Evolutionary conservation across 2,329 filamentous ascomycete genomes (phyloP).

Genomic region (Stachybotrys chartarum): DNA sequence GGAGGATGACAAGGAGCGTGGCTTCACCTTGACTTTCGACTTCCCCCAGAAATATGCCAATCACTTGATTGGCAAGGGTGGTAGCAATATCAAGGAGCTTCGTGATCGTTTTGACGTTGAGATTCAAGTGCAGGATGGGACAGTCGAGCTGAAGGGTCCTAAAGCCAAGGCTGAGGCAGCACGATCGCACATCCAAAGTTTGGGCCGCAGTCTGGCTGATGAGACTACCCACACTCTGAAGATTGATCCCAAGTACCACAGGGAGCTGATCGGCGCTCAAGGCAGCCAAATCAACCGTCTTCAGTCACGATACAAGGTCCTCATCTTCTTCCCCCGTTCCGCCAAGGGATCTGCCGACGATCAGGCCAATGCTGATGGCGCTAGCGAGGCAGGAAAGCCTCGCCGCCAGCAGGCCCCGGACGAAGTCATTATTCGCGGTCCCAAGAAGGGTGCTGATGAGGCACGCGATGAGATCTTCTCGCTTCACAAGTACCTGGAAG

Average conservation of each 20-base stretch:
- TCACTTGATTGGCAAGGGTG: conserved; percentile 65
- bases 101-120: conserved; percentile 62
- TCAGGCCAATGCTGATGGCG: conserved; percentile 55
- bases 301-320: conserved; percentile 86
- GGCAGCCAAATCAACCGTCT: conserved; percentile 86
- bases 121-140: conserved; percentile 87
- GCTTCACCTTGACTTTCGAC: conserved; percentile 78
- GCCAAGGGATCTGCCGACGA: conserved; percentile 61
- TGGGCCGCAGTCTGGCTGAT: conserved; percentile 81
- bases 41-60: conserved; percentile 95
- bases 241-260: conserved; percentile 89
- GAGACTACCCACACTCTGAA: conserved; percentile 83
- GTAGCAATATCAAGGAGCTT: conserved; percentile 58
- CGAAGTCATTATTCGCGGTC: conserved; percentile 85
- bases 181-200: conserved; percentile 70
- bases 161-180: conserved; percentile 89
- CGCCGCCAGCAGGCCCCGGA: conserved; percentile 71
- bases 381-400: conserved; percentile 58
- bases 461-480: conserved; percentile 87
- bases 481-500: conserved; percentile 80
- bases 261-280: conserved; percentile 84
- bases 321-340: conserved; percentile 83
- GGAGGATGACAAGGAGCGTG: conserved; percentile 88
- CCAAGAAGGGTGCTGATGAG: conserved; percentile 86
- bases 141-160: conserved; percentile 91